phyloP scores from a whole-genome alignment of 192 early-diverging fungal species.

The Linderina pennispora region DNA sequence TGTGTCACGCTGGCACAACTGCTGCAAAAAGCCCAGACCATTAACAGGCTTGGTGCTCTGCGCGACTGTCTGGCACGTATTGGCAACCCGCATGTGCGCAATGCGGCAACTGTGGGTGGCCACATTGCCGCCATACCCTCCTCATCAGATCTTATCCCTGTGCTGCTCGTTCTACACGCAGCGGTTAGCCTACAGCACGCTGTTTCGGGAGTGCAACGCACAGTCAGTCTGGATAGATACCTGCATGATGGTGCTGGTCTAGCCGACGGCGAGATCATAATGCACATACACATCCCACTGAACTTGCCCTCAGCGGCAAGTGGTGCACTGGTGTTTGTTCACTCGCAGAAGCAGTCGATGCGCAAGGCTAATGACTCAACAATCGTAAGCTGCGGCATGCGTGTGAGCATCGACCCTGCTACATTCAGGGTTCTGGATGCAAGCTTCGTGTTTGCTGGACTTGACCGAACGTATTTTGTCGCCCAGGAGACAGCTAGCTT shows the following conservation, averaged over 20 bases:
- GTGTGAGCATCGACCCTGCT: conserved; percentile 20
- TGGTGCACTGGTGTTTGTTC: conserved; percentile 44
- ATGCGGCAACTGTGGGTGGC: conserved; percentile 69
- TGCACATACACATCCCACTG: conserved; percentile 58
- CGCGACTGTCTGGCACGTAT: conserved; percentile 60
- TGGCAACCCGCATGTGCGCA: conserved; percentile 68
- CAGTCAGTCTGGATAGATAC: not conserved
- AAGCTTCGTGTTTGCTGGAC: conserved; percentile 60
- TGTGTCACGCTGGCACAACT: conserved; percentile 53
- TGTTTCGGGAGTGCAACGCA: not conserved
- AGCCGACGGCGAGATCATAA: conserved; percentile 50
- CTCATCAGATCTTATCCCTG: conserved; percentile 74
- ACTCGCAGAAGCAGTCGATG: conserved; percentile 69
- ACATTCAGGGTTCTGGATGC: conserved; percentile 45
- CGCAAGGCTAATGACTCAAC: conserved; percentile 72
- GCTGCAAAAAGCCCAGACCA: not conserved
- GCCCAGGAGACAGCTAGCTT: conserved; percentile 37
- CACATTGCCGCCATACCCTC: conserved; percentile 73
- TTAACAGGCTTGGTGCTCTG: conserved; percentile 44
- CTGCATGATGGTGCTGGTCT: conserved; percentile 48
- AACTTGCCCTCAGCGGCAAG: conserved; percentile 9
- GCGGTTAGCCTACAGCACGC: conserved; percentile 18
- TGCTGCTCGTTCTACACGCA: conserved; percentile 56
- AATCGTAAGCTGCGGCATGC: conserved; percentile 54
- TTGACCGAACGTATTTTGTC: conserved; percentile 49